A percentile compares a stretch with the other conserved stretches of the same genome.
Evolutionary conservation across 2,329 filamentous ascomycete genomes (phyloP).

Genomic region (Hymenoscyphus infarciens): DNA sequence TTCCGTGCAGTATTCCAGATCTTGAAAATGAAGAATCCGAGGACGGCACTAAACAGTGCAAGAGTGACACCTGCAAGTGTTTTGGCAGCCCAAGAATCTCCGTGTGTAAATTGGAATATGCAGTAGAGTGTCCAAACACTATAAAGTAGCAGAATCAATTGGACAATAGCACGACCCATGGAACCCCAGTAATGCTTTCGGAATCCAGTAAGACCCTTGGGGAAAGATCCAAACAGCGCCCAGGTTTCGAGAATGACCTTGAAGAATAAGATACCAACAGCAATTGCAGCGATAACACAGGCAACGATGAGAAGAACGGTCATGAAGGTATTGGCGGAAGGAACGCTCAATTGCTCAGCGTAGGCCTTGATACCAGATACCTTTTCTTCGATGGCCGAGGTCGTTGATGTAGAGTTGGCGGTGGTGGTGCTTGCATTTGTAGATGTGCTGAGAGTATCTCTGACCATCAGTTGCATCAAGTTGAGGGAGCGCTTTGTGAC

Average conservation of each 20-base stretch:
- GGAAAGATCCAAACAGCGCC: constrained; percentile 86
- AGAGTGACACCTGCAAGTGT: constrained; percentile 78
- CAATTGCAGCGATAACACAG: constrained; percentile 78
- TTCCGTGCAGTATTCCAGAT: constrained; percentile 74
- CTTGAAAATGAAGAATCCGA: constrained; percentile 80
- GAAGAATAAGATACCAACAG: constrained; percentile 80
- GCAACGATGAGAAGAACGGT: constrained; percentile 85
- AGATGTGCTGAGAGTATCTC: constrained; percentile 50
- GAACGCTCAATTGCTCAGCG: constrained; percentile 79
- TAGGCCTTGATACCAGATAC: constrained; percentile 79
- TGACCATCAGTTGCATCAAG: constrained; percentile 52
- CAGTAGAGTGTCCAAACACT: constrained; percentile 95
- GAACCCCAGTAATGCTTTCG: constrained; percentile 95
- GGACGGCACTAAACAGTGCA: constrained; percentile 70
- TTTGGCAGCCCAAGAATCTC: constrained; percentile 93
- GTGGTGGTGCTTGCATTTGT: constrained; percentile 37
- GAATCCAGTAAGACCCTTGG: constrained; percentile 75
- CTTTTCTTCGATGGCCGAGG: constrained; percentile 41
- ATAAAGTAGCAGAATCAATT: constrained; percentile 86
- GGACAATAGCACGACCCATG: constrained; percentile 83
- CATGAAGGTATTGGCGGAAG: constrained; percentile 92
- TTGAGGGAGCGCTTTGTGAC: constrained; percentile 49
- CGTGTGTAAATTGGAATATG: constrained; percentile 88
- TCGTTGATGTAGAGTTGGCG: constrained; percentile 21
- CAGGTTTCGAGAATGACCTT: constrained; percentile 90